Evolutionary conservation across 768 basidiomycete species (phyloP).

Genomic region (Boletus tomentosulus): DNA sequence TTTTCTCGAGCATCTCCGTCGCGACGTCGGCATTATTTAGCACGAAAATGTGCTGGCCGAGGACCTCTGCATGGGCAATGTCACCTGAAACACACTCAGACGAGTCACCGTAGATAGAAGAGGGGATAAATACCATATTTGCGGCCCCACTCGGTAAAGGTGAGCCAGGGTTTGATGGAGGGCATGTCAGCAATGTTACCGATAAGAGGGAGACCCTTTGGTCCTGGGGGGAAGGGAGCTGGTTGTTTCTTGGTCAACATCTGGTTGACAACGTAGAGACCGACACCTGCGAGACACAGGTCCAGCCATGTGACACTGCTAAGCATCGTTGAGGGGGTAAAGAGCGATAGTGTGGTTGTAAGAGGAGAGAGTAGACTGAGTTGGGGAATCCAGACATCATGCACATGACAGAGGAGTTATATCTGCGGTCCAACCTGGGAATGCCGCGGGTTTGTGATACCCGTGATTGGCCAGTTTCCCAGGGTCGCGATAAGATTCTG

Average conservation of each 20-base stretch:
- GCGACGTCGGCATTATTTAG: constrained; percentile 50
- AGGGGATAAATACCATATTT: constrained; percentile 34
- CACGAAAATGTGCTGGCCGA: constrained; percentile 57
- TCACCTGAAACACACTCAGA: constrained; percentile 39
- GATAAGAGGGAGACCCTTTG: constrained; percentile 40
- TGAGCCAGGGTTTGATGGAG: constrained; percentile 41
- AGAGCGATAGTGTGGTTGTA: not conserved
- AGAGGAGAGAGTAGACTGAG: too few species aligned
- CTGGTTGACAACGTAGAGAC: constrained; percentile 27
- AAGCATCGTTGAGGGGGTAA: constrained; percentile 15
- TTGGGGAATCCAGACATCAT: not conserved
- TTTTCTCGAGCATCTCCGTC: constrained; percentile 60
- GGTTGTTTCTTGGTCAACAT: constrained; percentile 17
- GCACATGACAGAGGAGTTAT: constrained; percentile 11
- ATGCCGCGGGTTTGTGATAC: constrained; percentile 17
- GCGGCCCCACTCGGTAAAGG: constrained; percentile 42
- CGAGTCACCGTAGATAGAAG: not conserved
- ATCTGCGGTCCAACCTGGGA: constrained; percentile 22
- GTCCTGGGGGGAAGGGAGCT: constrained; percentile 43
- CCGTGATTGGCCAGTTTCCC: not conserved
- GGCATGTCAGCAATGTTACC: constrained; percentile 52
- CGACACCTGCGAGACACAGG: constrained; percentile 28
- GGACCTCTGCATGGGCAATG: constrained; percentile 54
- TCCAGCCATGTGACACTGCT: constrained; percentile 30
- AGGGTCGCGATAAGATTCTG: not conserved